Base-by-base conservation (phyloP, 495 filamentous ascomycete species). In the Glarea lozoyensis region DNA sequence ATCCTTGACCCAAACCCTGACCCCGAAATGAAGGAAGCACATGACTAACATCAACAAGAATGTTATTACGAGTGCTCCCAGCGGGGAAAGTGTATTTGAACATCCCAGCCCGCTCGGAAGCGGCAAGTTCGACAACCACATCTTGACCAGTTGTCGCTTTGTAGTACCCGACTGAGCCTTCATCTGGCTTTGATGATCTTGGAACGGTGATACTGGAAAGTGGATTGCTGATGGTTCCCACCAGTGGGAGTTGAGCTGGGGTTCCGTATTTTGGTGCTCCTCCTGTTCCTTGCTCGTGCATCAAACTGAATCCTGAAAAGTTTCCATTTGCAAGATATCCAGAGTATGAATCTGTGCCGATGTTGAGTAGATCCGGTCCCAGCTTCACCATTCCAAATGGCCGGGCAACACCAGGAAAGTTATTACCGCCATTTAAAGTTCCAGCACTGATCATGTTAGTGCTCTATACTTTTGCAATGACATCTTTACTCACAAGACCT, bases 241-340 rank as follows among this genome's bases (percentile, higher is more conserved):
- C 46, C 3, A 79, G 57, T 0, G 82, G 81, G 53, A 85, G 63
- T 49, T 86, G 82, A 5, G 74, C 65, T 20, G 86, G 75, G 5
- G 80, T 76, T 0, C 82, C 81, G 42, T 86, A 87, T 59, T 85
- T 87, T 0, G 82, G 81, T 2, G 80, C 79, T 10, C 82, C 82
- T 1, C 82, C 82, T 4, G 79, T 87, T 3, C 82, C 82, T 37
- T 74, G 76, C 55, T 85, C 81, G 53, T 87, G 82, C 68, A 84
- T 78, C 67, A 85, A 63, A 35, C 73, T 81, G 59, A 86, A 85
- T 10, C 79, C 82, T 15, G 72, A 77, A 50, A 87, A 74, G 11
- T 70, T 67, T 10, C 81, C 81, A 7, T 49, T 54, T 4, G 76
- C 53, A 13, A 74, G 63, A 52, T 80, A 85, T 1, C 82, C 82